These are phyloP conservation scores for Vanrija pseudolonga DNA, from an alignment of 1,284 basidiomycete genomes.

Conservation along the genomic window DNA sequence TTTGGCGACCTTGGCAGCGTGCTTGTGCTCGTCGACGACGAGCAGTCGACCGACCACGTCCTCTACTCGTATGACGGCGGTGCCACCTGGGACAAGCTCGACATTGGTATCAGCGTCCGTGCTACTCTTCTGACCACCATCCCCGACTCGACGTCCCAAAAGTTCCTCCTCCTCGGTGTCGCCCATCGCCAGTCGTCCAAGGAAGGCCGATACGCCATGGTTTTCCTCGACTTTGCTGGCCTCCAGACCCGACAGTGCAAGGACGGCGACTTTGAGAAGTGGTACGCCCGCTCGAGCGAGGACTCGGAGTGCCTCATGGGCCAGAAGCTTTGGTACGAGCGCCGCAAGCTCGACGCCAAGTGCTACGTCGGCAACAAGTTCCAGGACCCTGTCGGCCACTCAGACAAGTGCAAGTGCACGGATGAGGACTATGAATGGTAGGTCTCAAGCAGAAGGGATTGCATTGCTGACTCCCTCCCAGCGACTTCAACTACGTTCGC, in stretches of 20 bases:
- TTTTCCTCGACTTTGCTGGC: conserved; percentile 80
- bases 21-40: conserved; percentile 81
- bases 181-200: conserved; percentile 61
- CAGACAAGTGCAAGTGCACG: conserved; percentile 77
- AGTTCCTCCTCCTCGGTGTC: conserved; percentile 75
- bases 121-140: conserved; percentile 74
- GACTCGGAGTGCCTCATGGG: conserved; percentile 88
- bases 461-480: conserved; percentile 13
- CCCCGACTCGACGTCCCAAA: conserved; percentile 89
- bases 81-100: conserved; percentile 68
- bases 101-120: conserved; percentile 69
- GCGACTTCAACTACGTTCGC: conserved; percentile 52
- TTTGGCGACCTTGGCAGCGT: conserved; percentile 87
- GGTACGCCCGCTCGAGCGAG: conserved; percentile 70
- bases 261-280: conserved; percentile 75
- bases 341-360: conserved; percentile 76
- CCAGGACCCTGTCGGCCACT: conserved; percentile 72
- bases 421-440: conserved; percentile 93
- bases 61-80: conserved; percentile 85
- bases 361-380: conserved; percentile 95
- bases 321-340: conserved; percentile 92
- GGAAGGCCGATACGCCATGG: conserved; percentile 64
- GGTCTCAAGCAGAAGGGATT: conserved; percentile 25
- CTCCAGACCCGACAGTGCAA: conserved; percentile 67
- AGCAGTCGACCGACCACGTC: conserved; percentile 69